Base-by-base conservation (phyloP, 2,329 filamentous ascomycete species). In the Pseudogymnoascus sp. region DNA sequence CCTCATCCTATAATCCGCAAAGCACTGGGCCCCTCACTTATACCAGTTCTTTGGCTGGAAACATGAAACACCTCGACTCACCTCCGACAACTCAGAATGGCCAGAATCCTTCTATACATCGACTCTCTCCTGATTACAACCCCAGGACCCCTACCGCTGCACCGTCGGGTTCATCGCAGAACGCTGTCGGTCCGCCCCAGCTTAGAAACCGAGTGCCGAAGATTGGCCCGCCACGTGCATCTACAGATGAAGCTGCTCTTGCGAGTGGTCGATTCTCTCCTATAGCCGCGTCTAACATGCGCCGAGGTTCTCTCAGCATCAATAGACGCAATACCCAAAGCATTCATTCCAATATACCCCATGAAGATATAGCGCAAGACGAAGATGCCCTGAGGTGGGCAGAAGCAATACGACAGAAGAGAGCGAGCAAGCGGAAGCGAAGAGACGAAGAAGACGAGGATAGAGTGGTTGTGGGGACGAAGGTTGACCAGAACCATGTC, bases 401-500 rank as follows among this genome's bases (percentile, higher is more conserved):
- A 31, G 95, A 99, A 75, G 90, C 90, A 39, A 93, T 96, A 71
- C 87, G 91, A 70, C 91, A 96, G 73, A 96, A 96, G 77, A 82
- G 93, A 67, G 93, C 93, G 6, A 96, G 89, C 75, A 95, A 93
- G 79, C 84, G 90, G 73, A 89, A 86, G 75, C 83, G 87, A 69
- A 89, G 87, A 72, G 93, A 97, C 67, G 89, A 88, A 67, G 88
- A 97, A 69, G 92, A 97, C 68, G 95, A 97, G 66, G 93, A 97
- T 71, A 86, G 93, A 66, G 93, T 99, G 8, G 83, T 97, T 34
- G 93, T 99, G 16, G 95, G 95, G 65, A 99, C 91, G 64, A 97
- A 97, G 78, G 95, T 99, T 62, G 95, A 99, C 74, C 93, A 97
- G 79, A 90, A 91, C 71, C 95, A 99, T 75, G 90, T 91, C 69